These are phyloP conservation scores for Fistulina hepatica DNA, from an alignment of 1,284 basidiomycete species.

Conservation along the genomic window DNA sequence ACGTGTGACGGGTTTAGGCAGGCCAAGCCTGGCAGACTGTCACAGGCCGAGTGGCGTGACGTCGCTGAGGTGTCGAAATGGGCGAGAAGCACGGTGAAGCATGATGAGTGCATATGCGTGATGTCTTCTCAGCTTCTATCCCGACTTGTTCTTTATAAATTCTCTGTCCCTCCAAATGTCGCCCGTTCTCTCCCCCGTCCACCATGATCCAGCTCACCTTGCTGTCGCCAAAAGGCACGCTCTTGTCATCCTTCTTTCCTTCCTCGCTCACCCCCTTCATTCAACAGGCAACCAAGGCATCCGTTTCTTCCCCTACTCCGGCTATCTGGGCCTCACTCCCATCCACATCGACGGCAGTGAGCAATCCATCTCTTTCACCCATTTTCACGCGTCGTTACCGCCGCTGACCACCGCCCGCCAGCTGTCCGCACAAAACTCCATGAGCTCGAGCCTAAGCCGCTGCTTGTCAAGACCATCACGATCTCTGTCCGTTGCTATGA, in stretches of 20 bases:
- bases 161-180: too few relatives aligned
- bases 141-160: too few relatives aligned
- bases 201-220: constrained; percentile 59
- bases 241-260: constrained; percentile 12
- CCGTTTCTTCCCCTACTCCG: constrained; percentile 63
- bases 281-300: constrained; percentile 52
- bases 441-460: constrained; percentile 59
- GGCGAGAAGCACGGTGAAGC: too few relatives aligned
- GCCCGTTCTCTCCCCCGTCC: too few relatives aligned
- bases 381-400: constrained; percentile 8
- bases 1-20: too few relatives aligned
- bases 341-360: constrained; percentile 65
- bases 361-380: constrained; percentile 20
- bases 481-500: constrained; percentile 73
- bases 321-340: constrained; percentile 71
- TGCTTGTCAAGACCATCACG: constrained; percentile 51
- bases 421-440: constrained; percentile 56
- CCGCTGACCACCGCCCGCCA: too few relatives aligned
- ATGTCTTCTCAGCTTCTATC: too few relatives aligned
- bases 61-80: too few relatives aligned
- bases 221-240: constrained; percentile 36
- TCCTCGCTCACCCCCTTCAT: constrained; percentile 10
- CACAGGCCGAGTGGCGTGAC: too few relatives aligned
- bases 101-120: too few relatives aligned
- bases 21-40: too few relatives aligned